Conservation (phyloP, 345 rosid species). For the Arabis hirsuta region DNA sequence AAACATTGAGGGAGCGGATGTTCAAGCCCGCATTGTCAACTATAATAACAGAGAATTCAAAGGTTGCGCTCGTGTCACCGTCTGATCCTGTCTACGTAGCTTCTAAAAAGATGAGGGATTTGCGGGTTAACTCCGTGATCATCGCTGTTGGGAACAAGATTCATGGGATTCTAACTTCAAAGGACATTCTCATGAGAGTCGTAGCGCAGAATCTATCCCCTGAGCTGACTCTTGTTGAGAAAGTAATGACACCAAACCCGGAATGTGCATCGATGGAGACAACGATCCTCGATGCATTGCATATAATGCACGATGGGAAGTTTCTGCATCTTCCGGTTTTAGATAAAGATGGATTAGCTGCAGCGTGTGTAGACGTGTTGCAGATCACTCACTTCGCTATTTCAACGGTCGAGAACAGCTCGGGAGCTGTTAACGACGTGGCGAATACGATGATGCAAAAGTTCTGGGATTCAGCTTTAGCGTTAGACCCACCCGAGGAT, state of each 20-base stretch:
- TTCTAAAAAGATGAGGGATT: slow-evolving; percentile 80
- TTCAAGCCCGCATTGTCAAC: slow-evolving; percentile 91
- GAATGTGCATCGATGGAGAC: slow-evolving; percentile 82
- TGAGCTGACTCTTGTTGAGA: slow-evolving; percentile 83
- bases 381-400: slow-evolving; percentile 96
- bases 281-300: slow-evolving; percentile 88
- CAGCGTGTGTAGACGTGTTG: slow-evolving; percentile 81
- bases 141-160: slow-evolving; percentile 66
- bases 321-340: slow-evolving; percentile 94
- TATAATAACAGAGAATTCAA: slow-evolving; percentile 71
- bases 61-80: slow-evolving; percentile 71
- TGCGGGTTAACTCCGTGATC: slow-evolving; percentile 76
- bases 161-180: slow-evolving; percentile 90
- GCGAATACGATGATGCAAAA: slow-evolving; percentile 96
- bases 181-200: slow-evolving; percentile 93
- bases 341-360: slow-evolving; percentile 74
- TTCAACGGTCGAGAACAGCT: slow-evolving; percentile 79
- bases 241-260: slow-evolving; percentile 95
- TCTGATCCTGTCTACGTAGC: slow-evolving; percentile 91
- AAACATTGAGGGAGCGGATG: slow-evolving; percentile 89
- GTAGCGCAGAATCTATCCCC: slow-evolving; percentile 97
- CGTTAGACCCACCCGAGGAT: slow-evolving; percentile 84
- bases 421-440: slow-evolving; percentile 79
- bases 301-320: slow-evolving; percentile 94
- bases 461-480: slow-evolving; percentile 95